These are phyloP conservation scores for Cytospora piceae DNA, from an alignment of 2,329 filamentous ascomycete genomes.

Conservation along the genomic window DNA sequence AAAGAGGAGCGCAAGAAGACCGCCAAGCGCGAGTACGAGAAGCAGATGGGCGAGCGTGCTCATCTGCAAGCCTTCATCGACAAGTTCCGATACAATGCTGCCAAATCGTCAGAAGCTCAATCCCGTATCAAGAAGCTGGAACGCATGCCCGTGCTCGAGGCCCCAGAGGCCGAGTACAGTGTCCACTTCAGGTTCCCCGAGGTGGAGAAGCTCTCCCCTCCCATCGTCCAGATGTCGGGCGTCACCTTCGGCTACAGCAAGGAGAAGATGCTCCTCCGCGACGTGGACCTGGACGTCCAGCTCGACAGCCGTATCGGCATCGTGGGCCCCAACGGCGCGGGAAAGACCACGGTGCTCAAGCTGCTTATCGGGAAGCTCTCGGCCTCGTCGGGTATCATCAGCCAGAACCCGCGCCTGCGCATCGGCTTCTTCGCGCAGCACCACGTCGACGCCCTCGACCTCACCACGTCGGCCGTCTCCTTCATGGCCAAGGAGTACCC, in stretches of 20 bases:
- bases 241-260: constrained; percentile 87
- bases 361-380: constrained; percentile 87
- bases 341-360: constrained; percentile 98
- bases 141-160: constrained; percentile 88
- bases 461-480: constrained; percentile 84
- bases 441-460: constrained; percentile 93
- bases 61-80: constrained; percentile 98
- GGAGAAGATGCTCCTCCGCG: constrained; percentile 77
- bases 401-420: constrained; percentile 83
- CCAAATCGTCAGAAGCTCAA: constrained; percentile 97
- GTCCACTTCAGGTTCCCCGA: constrained; percentile 98
- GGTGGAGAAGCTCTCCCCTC: constrained; percentile 95
- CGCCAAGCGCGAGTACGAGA: constrained; percentile 96
- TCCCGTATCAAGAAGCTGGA: constrained; percentile 99
- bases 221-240: constrained; percentile 95
- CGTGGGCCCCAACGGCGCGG: constrained; percentile 97
- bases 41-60: constrained; percentile 91
- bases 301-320: constrained; percentile 98
- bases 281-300: constrained; percentile 95
- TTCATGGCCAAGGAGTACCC: constrained; percentile 96
- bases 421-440: constrained; percentile 98
- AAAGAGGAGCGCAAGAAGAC: constrained; percentile 97
- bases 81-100: constrained; percentile 99
- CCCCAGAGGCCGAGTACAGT: constrained; percentile 91
- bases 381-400: constrained; percentile 79